Conservation (phyloP, 2,329 filamentous ascomycete species). For the Ascocoryne sarcoides region DNA sequence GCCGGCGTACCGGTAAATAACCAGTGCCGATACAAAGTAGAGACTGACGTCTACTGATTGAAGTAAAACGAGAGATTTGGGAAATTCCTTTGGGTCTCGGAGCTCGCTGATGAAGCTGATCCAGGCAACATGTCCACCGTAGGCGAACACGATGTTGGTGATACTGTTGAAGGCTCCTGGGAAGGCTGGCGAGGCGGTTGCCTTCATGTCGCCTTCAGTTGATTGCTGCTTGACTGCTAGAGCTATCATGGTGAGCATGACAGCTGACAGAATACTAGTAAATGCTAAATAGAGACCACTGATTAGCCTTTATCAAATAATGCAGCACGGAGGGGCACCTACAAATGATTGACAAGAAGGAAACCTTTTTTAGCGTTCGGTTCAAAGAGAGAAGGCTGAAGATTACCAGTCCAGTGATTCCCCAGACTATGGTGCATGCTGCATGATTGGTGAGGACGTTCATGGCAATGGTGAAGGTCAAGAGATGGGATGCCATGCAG, state of each 20-base stretch:
- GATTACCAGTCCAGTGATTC: slow-evolving; percentile 40
- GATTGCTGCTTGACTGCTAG: slow-evolving; percentile 38
- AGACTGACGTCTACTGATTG: slow-evolving; percentile 43
- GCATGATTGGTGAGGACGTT: slow-evolving; percentile 46
- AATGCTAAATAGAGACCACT: slow-evolving; percentile 46
- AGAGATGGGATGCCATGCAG: slow-evolving; percentile 51
- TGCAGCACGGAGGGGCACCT: slow-evolving; percentile 39
- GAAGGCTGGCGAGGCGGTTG: slow-evolving; percentile 27
- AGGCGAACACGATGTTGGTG: slow-evolving; percentile 53
- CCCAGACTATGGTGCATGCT: slow-evolving; percentile 48
- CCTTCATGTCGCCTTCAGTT: slow-evolving; percentile 1
- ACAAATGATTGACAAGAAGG: slow-evolving; percentile 3
- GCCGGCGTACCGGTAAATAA: slow-evolving; percentile 54
- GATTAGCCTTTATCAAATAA: slow-evolving; percentile 49
- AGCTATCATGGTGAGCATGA: slow-evolving; percentile 36
- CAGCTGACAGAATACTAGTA: slow-evolving; percentile 30
- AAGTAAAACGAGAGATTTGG: slow-evolving; percentile 37
- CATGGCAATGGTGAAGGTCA: slow-evolving; percentile 52
- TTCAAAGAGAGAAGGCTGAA: slow-evolving; percentile 32
- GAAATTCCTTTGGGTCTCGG: slow-evolving; percentile 29
- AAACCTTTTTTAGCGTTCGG: slow-evolving; percentile 4
- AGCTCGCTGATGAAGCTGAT: slow-evolving; percentile 27
- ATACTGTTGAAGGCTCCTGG: slow-evolving; percentile 40
- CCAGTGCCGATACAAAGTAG: slow-evolving; percentile 47
- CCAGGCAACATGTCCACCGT: slow-evolving; percentile 27